Conservation (phyloP, 78 protist species). For the Capsaspora owczarzaki region DNA sequence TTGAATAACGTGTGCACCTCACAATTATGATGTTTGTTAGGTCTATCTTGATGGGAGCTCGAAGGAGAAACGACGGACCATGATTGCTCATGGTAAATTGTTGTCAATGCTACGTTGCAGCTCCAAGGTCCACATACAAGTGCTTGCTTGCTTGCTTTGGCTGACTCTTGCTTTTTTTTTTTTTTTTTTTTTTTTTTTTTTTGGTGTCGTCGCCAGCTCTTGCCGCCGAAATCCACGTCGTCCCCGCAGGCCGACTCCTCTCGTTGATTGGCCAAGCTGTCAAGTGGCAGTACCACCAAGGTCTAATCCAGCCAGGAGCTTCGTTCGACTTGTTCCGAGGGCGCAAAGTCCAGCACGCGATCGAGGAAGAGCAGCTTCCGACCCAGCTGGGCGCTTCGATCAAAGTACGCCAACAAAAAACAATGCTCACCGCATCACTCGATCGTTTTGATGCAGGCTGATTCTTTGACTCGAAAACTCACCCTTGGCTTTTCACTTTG, state of each 20-base stretch:
- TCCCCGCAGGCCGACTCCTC: conserved; percentile 57
- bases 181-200: neutral
- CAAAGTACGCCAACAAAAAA: neutral
- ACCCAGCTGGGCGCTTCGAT: neutral
- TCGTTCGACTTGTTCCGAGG: conserved; percentile 32
- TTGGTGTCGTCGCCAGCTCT: neutral
- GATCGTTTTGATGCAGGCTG: too few species aligned
- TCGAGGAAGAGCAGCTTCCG: conserved; percentile 7
- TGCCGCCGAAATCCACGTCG: conserved; percentile 23
- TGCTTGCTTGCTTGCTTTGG: neutral
- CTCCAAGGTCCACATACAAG: neutral
- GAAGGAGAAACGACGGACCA: neutral
- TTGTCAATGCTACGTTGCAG: neutral
- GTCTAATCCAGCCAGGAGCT: neutral
- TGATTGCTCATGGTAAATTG: neutral
- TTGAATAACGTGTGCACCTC: too few species aligned
- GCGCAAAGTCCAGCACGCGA: neutral
- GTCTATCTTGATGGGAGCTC: too few species aligned
- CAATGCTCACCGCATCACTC: neutral
- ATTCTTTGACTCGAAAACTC: neutral
- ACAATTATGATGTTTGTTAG: too few species aligned
- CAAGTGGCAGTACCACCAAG: conserved; percentile 60
- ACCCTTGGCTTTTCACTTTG: neutral
- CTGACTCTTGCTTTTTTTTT: neutral
- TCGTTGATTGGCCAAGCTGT: conserved; percentile 59